Conservation (phyloP, 2,329 filamentous ascomycete species). For the Epichloe scottii region DNA sequence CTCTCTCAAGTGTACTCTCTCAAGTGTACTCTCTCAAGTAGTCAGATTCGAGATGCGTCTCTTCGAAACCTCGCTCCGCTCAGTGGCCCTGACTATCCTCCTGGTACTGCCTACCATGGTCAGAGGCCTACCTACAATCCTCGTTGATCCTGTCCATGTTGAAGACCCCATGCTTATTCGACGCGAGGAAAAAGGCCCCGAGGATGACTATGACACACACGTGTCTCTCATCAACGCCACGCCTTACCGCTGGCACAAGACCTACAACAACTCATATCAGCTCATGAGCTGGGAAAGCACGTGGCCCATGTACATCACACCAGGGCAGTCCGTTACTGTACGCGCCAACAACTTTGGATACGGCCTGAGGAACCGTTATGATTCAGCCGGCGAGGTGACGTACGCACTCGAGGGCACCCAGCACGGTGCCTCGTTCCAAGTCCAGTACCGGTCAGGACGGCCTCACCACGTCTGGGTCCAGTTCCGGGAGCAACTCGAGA, state of each 20-base stretch:
- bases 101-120: not conserved
- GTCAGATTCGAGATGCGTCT: not conserved
- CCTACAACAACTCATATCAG: constrained; percentile 11
- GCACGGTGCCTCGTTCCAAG: constrained; percentile 15
- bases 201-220: constrained; percentile 6
- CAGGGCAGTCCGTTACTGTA: constrained; percentile 13
- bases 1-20: too few species aligned
- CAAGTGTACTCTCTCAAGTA: too few species aligned
- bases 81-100: not conserved
- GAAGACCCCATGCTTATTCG: not conserved
- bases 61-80: not conserved
- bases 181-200: not conserved
- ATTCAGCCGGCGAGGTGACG: constrained; percentile 16
- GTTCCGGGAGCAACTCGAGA: constrained; percentile 14
- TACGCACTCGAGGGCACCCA: constrained; percentile 18
- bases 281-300: constrained; percentile 9
- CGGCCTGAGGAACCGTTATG: not conserved
- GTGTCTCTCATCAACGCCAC: constrained; percentile 21
- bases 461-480: constrained; percentile 7
- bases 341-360: not conserved
- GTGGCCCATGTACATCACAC: constrained; percentile 16
- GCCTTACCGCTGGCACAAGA: constrained; percentile 18
- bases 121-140: not conserved
- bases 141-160: not conserved
- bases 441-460: constrained; percentile 10